phyloP scores from a whole-genome alignment of 2,329 filamentous ascomycete species.

The Lasiodiplodia theobromae region DNA sequence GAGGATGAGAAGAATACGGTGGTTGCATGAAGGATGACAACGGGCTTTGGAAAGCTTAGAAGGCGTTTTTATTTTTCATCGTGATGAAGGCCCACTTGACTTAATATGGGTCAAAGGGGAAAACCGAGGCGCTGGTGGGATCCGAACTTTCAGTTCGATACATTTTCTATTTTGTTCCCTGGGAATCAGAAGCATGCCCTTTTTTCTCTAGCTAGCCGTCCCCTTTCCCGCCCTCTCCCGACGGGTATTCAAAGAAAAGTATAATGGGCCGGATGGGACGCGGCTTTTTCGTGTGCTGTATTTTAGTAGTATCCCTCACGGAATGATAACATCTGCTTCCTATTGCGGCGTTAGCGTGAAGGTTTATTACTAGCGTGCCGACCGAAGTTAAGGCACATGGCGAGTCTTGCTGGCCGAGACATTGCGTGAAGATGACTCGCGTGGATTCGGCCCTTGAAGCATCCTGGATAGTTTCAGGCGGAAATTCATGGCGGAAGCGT shows the following conservation, averaged over 20 bases:
- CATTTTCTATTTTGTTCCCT: not conserved
- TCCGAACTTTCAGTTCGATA: not conserved
- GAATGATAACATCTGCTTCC: conserved; percentile 12
- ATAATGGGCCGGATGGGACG: not conserved
- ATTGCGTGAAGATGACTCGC: not conserved
- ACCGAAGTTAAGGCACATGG: not conserved
- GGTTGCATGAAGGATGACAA: conserved; percentile 25
- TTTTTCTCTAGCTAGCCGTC: conserved; percentile 6
- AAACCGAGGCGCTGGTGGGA: conserved; percentile 21
- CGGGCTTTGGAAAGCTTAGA: conserved; percentile 20
- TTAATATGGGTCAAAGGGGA: conserved; percentile 4
- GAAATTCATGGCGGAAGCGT: not conserved
- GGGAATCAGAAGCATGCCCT: conserved; percentile 14
- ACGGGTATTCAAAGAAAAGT: not conserved
- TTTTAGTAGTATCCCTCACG: conserved; percentile 10
- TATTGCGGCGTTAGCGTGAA: not conserved
- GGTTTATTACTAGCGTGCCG: not conserved
- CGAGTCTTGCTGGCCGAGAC: not conserved
- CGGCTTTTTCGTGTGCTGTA: conserved; percentile 9
- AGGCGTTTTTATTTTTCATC: conserved; percentile 22
- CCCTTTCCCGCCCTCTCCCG: not conserved
- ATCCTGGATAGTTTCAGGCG: not conserved
- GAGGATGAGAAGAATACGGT: not conserved
- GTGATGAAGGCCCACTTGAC: conserved; percentile 17
- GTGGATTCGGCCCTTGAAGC: not conserved